Evolutionary conservation across 768 basidiomycete species (phyloP).

Genomic region (Podaxis sp.): DNA sequence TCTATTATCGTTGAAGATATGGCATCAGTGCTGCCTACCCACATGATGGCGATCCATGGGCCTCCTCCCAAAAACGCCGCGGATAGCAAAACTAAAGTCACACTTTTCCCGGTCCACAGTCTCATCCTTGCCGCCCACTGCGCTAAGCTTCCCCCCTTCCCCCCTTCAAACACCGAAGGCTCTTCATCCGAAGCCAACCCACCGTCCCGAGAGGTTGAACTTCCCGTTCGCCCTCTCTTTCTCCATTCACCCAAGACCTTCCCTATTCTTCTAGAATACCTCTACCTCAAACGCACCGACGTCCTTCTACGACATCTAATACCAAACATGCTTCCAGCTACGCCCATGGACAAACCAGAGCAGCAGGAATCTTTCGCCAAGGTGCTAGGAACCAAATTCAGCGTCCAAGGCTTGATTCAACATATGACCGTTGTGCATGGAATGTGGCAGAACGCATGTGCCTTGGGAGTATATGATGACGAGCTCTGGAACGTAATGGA

Average conservation of each 20-base stretch:
- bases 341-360: conserved; percentile 28
- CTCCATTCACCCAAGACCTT: conserved; percentile 66
- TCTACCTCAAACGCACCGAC: conserved; percentile 63
- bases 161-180: conserved; percentile 30
- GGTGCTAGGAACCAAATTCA: conserved; percentile 39
- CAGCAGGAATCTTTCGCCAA: conserved; percentile 28
- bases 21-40: conserved; percentile 42
- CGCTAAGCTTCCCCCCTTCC: conserved; percentile 58
- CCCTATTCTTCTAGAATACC: conserved; percentile 56
- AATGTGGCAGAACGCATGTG: conserved; percentile 71
- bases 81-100: conserved; percentile 28
- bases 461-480: conserved; percentile 67
- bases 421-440: conserved; percentile 55
- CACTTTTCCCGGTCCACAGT: conserved; percentile 68
- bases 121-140: conserved; percentile 71
- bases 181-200: conserved; percentile 24
- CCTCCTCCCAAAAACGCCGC: conserved; percentile 21
- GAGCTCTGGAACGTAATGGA: conserved; percentile 69
- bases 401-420: conserved; percentile 46
- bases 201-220: conserved; percentile 33
- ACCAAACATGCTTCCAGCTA: conserved; percentile 32
- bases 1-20: conserved; percentile 37
- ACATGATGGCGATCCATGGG: conserved; percentile 50
- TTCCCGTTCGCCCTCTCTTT: conserved; percentile 64
- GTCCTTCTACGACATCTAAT: conserved; percentile 50